phyloP scores from a whole-genome alignment of 2,329 filamentous ascomycete genomes.

The Fusarium coicis region DNA sequence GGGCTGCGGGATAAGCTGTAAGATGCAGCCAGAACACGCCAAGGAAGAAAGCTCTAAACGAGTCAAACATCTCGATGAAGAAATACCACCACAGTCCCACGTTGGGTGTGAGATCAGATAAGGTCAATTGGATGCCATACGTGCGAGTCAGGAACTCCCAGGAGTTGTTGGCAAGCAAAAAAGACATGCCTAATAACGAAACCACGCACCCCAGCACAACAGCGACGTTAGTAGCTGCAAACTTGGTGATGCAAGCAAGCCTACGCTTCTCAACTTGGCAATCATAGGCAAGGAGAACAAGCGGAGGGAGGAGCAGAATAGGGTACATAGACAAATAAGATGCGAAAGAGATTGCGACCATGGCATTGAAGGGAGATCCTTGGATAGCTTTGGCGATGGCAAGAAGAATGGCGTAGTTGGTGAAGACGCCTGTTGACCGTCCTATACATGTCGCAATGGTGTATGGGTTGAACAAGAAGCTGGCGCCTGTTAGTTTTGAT shows the following conservation, averaged over 20 bases:
- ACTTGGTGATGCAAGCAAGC: slow-evolving; percentile 55
- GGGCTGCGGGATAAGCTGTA: slow-evolving; percentile 85
- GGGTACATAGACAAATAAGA: slow-evolving; percentile 95
- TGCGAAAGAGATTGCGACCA: slow-evolving; percentile 87
- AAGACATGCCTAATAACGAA: slow-evolving; percentile 76
- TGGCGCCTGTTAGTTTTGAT: slow-evolving; percentile 49
- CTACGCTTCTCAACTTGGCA: slow-evolving; percentile 55
- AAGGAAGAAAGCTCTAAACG: slow-evolving; percentile 95
- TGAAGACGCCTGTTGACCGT: slow-evolving; percentile 88
- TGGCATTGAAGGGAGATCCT: slow-evolving; percentile 78
- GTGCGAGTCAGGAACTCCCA: slow-evolving; percentile 91
- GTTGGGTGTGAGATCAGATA: slow-evolving; percentile 94
- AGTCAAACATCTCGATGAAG: slow-evolving; percentile 99
- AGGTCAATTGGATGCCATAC: slow-evolving; percentile 90
- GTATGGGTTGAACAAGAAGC: slow-evolving; percentile 94
- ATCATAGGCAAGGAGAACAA: slow-evolving; percentile 84
- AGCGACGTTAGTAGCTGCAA: slow-evolving; percentile 64
- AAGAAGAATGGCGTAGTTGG: slow-evolving; percentile 86
- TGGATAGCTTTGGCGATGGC: slow-evolving; percentile 83
- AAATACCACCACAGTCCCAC: slow-evolving; percentile 99
- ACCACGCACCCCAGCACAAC: slow-evolving; percentile 66
- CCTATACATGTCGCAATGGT: slow-evolving; percentile 91
- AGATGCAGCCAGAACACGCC: slow-evolving; percentile 98
- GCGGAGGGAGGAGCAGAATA: slow-evolving; percentile 83
- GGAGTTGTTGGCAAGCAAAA: slow-evolving; percentile 76